These are phyloP conservation scores for Melaleuca quinquenervia DNA, from an alignment of 345 rosid species.

Conservation along the genomic window DNA sequence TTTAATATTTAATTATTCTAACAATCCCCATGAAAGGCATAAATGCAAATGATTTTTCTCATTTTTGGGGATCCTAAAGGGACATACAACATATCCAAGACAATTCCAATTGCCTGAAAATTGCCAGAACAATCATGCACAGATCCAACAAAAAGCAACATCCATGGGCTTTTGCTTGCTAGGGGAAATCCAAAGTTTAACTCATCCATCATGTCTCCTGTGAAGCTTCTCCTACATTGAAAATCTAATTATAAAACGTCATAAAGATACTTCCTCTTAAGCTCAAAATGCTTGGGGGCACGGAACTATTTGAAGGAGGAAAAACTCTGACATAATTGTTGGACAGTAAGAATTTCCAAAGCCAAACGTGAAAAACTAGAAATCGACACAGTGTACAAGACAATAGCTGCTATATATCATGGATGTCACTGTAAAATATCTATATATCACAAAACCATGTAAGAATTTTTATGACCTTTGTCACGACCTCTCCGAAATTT, in stretches of 20 bases:
- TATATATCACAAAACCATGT: neutral
- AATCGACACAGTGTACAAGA: neutral
- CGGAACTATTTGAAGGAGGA: neutral
- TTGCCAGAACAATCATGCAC: neutral
- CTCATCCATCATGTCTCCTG: neutral
- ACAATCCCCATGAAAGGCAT: neutral
- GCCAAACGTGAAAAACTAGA: neutral
- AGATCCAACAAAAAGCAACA: neutral
- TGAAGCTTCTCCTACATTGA: neutral
- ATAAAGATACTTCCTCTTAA: neutral
- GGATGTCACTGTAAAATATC: neutral
- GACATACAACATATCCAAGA: neutral
- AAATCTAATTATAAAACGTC: neutral
- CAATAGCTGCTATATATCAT: neutral
- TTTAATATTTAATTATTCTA: too few relatives aligned
- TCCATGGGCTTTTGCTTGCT: neutral
- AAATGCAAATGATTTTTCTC: neutral
- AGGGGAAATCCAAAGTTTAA: neutral
- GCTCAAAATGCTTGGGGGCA: neutral
- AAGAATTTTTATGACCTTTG: neutral
- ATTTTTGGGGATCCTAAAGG: neutral
- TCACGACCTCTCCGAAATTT: too few relatives aligned
- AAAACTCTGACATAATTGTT: neutral
- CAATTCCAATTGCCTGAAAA: neutral
- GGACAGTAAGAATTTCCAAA: neutral